Evolutionary conservation across 192 early-diverging fungal genomes (phyloP), one percentile per base, ranked within the genome.

Genomic region (Backusella sp.): DNA sequence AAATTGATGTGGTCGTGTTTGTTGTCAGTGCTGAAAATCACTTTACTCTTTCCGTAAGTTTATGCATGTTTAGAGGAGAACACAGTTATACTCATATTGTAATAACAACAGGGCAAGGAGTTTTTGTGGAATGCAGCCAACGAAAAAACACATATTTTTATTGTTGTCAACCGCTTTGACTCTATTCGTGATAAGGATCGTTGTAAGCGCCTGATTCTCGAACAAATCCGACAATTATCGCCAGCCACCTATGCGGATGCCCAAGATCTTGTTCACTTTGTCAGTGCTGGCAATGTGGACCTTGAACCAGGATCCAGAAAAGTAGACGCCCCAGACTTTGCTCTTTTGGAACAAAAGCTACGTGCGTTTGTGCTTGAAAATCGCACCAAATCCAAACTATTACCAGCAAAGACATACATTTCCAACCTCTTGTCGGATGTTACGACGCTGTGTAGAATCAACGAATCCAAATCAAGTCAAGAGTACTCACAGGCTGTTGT

Each of bases 21-120:
- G 95, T 99, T 23, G 98, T 99, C 69, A 96, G 96, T 82, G 96
- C 98, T 14, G 98, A 98, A 83, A 99, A 99, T 82, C 98, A 99
- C 83, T 98, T 99, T 81, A 99, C 98, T 3, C 88, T 99, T 44
- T 98, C 96, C 39, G 93, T 93, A 85, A 86, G 89, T 85, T 28
- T 30, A 52, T 41, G 17, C 6, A 34, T 36, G 46, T 74, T 34
- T 12, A 62, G 11, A 28, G 23, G 19, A 49, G n/a, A 17, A n/a
- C 4, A 49, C n/a, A 4, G 42, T 2, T 4, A 1, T 49, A 49
- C n/a, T 49, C 37, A 39, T 17, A 49, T n/a, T n/a, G 21, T 17
- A 4, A 49, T 17, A 62, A 62, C 2, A 36, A 70, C 80, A 95
- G 94, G 97, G 96, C 32, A 93, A 95, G 72, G 95, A 99, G 86